phyloP scores from a whole-genome alignment of 2,329 filamentous ascomycete genomes.

The Cladophialophora carrionii region DNA sequence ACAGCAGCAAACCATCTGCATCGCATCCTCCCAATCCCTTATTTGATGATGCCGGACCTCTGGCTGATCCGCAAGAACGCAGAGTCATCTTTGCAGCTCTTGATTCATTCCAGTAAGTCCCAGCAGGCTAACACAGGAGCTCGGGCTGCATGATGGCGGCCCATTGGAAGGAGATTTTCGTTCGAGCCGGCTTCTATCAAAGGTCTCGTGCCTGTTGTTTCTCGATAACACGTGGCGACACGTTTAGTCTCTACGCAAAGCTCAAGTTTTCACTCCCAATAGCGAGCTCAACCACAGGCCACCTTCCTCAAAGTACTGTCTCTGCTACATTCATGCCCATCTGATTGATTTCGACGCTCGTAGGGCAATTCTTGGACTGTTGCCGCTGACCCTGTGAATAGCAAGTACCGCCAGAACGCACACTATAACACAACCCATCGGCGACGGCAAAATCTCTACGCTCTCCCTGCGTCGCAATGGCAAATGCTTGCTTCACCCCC shows the following conservation, averaged over 20 bases:
- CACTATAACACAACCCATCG: conserved; percentile 91
- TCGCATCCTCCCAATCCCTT: conserved; percentile 20
- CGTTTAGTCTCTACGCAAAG: too few species aligned
- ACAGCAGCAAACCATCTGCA: background rate
- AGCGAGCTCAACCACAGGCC: background rate
- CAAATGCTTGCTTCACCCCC: conserved; percentile 77
- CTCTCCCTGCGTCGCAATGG: conserved; percentile 81
- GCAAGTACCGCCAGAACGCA: conserved; percentile 80
- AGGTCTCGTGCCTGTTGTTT: background rate
- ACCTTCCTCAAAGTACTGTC: background rate
- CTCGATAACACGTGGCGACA: background rate
- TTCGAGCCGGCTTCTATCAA: background rate
- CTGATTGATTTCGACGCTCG: background rate
- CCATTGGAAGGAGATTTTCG: background rate
- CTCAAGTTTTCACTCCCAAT: background rate
- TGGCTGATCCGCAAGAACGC: conserved; percentile 77
- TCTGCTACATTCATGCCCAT: background rate
- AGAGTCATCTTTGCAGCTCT: conserved; percentile 78
- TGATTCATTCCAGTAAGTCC: conserved; percentile 82
- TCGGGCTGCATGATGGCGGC: background rate
- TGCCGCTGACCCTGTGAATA: conserved; percentile 44
- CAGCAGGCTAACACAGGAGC: background rate
- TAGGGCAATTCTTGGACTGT: background rate
- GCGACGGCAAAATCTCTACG: conserved; percentile 89
- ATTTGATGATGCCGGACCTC: conserved; percentile 60